A percentile compares a stretch with the other conserved stretches of the same genome.
Evolutionary conservation across 1,284 basidiomycete genomes (phyloP).

Genomic region (Fomes fomentarius): DNA sequence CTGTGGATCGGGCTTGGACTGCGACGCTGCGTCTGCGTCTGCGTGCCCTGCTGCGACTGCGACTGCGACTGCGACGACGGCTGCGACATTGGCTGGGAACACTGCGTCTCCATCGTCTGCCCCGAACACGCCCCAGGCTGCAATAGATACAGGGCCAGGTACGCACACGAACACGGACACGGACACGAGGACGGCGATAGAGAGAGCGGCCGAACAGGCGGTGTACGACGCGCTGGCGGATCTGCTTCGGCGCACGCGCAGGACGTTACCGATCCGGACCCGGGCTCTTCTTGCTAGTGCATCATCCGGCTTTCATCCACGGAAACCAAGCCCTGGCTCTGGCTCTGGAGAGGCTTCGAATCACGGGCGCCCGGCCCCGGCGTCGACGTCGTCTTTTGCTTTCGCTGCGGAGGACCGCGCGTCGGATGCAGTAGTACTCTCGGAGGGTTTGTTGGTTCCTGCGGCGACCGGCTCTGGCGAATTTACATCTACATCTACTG

Average conservation of each 20-base stretch:
- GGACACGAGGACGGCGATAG: neutral
- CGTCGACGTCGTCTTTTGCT: neutral
- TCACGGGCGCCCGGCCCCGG: neutral
- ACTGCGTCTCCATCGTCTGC: neutral
- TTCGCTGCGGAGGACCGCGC: too few relatives aligned
- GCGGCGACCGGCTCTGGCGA: too few relatives aligned
- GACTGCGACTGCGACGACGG: neutral
- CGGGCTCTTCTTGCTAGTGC: too few relatives aligned
- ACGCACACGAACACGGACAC: neutral
- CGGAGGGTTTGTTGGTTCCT: too few relatives aligned
- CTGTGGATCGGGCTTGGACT: neutral
- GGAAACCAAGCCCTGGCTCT: too few relatives aligned
- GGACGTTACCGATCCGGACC: neutral
- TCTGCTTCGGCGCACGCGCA: conserved; percentile 20
- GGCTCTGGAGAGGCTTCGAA: neutral
- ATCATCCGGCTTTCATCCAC: too few relatives aligned
- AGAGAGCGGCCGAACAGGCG: conserved; percentile 10
- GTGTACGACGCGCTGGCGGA: conserved; percentile 21
- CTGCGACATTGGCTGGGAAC: too few relatives aligned
- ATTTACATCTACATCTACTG: neutral
- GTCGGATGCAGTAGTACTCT: too few relatives aligned
- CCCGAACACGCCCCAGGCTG: neutral
- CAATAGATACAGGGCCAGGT: neutral
- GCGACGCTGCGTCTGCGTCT: neutral
- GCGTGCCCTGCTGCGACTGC: too few relatives aligned